phyloP scores from a whole-genome alignment of 192 early-diverging fungal species.

The Coemansia umbellata region DNA sequence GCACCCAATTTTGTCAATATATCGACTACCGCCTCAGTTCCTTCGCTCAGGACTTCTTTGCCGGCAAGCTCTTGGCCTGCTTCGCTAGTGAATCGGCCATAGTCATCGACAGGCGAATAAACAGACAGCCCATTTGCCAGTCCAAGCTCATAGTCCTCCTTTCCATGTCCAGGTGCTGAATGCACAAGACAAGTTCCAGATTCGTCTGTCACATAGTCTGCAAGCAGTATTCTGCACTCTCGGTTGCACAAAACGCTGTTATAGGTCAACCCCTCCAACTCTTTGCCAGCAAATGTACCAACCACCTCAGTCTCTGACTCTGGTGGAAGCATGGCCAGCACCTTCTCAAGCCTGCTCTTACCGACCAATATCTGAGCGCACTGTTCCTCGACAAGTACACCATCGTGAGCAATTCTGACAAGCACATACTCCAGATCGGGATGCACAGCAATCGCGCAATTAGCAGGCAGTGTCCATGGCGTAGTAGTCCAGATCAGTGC shows the following conservation, averaged over 20 bases:
- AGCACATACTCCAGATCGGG: conserved; percentile 60
- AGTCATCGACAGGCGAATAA: conserved; percentile 69
- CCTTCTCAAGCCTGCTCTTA: conserved; percentile 11
- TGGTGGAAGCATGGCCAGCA: conserved; percentile 11
- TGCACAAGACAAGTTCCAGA: conserved; percentile 81
- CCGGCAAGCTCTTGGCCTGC: conserved; percentile 61
- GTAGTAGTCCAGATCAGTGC: conserved; percentile 75
- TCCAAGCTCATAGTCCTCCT: conserved; percentile 76
- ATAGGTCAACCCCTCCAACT: conserved; percentile 57
- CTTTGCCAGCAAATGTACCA: conserved; percentile 31
- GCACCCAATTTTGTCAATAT: conserved; percentile 34
- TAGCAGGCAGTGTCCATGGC: conserved; percentile 78
- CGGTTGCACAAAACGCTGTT: conserved; percentile 52
- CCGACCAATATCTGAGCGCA: conserved; percentile 27
- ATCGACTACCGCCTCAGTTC: conserved; percentile 56
- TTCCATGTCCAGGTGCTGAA: conserved; percentile 76
- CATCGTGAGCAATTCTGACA: conserved; percentile 16
- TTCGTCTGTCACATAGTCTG: conserved; percentile 63
- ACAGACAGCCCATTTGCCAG: conserved; percentile 53
- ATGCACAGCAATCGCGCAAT: conserved; percentile 66
- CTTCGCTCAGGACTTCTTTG: conserved; percentile 57
- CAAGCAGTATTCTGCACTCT: conserved; percentile 56
- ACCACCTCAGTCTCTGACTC: conserved; percentile 2
- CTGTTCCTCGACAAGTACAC: not conserved
- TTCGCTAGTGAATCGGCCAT: conserved; percentile 65